Evolutionary conservation across 805 yeast genomes (phyloP).

Genomic region (Metschnikowia gruessii): DNA sequence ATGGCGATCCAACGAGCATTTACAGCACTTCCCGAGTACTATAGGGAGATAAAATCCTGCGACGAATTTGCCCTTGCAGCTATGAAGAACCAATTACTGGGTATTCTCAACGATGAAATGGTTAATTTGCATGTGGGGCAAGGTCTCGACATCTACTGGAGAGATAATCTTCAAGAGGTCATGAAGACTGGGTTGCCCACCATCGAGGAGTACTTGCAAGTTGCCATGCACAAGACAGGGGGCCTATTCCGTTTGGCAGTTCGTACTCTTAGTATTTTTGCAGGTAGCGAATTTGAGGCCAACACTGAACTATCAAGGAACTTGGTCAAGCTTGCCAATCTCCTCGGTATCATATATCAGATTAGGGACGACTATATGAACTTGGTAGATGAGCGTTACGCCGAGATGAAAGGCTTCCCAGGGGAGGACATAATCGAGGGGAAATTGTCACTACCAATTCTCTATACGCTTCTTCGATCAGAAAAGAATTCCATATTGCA

Average conservation of each 20-base stretch:
- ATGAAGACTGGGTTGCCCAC: conserved; percentile 23
- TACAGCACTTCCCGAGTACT: conserved; percentile 1
- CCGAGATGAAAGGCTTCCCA: conserved; percentile 67
- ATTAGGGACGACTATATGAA: conserved; percentile 82
- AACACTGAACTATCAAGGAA: conserved; percentile 6
- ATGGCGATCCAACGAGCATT: conserved; percentile 54
- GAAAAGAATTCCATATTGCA: conserved; percentile 22
- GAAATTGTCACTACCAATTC: conserved; percentile 80
- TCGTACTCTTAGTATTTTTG: conserved; percentile 35
- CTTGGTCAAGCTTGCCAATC: conserved; percentile 62
- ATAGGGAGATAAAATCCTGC: not conserved
- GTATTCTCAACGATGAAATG: conserved; percentile 67
- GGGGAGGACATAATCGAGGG: conserved; percentile 88
- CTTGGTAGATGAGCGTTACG: conserved; percentile 47
- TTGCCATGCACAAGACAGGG: conserved; percentile 87
- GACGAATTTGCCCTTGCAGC: not conserved
- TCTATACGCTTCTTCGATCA: conserved; percentile 43
- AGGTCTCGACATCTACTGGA: conserved; percentile 85
- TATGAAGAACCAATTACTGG: conserved; percentile 14
- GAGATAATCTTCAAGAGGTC: conserved; percentile 45
- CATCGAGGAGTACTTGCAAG: conserved; percentile 54
- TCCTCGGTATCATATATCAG: conserved; percentile 82
- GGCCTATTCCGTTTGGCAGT: conserved; percentile 80
- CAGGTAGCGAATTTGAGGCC: conserved; percentile 5
- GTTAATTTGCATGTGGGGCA: conserved; percentile 84